Evolutionary conservation across 1,284 basidiomycete genomes (phyloP).

Genomic region (Pseudomicrostroma phylloplanum): DNA sequence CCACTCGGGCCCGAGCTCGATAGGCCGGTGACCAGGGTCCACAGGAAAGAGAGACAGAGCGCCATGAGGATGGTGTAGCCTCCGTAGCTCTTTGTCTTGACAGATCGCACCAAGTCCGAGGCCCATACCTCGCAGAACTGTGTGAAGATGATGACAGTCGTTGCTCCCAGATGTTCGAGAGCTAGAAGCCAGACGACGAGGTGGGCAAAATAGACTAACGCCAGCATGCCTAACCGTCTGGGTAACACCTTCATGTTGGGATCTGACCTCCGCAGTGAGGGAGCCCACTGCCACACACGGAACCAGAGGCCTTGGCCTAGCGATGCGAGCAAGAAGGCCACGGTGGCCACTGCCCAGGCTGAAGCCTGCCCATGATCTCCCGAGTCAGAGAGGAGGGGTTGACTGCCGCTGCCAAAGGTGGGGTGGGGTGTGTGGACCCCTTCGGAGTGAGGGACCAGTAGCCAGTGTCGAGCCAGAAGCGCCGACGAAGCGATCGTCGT

Average conservation of each 20-base stretch:
- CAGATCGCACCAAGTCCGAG: slow-evolving; percentile 28
- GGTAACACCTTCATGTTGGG: slow-evolving; percentile 23
- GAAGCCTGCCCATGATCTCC: background rate
- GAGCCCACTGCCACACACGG: slow-evolving; percentile 42
- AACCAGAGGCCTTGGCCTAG: slow-evolving; percentile 31
- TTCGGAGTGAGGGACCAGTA: slow-evolving; percentile 33
- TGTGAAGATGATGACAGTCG: slow-evolving; percentile 42
- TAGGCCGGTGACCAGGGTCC: slow-evolving; percentile 15
- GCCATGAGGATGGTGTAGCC: slow-evolving; percentile 35
- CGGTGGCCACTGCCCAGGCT: slow-evolving; percentile 39
- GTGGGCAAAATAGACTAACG: slow-evolving; percentile 29
- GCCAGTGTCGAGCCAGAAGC: slow-evolving; percentile 44
- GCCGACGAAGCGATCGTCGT: slow-evolving; percentile 45
- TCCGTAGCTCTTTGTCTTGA: slow-evolving; percentile 31
- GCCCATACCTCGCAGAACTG: slow-evolving; percentile 50
- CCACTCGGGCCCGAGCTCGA: slow-evolving; percentile 9
- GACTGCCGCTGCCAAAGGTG: background rate
- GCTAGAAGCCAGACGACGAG: slow-evolving; percentile 43
- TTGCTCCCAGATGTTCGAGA: slow-evolving; percentile 36
- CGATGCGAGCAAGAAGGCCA: slow-evolving; percentile 34
- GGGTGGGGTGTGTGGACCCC: slow-evolving; percentile 11
- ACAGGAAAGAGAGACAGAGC: slow-evolving; percentile 29
- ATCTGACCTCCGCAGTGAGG: slow-evolving; percentile 21
- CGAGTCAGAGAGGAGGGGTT: background rate
- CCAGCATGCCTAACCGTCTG: slow-evolving; percentile 27